Conservation (phyloP, 2,329 filamentous ascomycete genomes). For the Curvularia spicifera region DNA sequence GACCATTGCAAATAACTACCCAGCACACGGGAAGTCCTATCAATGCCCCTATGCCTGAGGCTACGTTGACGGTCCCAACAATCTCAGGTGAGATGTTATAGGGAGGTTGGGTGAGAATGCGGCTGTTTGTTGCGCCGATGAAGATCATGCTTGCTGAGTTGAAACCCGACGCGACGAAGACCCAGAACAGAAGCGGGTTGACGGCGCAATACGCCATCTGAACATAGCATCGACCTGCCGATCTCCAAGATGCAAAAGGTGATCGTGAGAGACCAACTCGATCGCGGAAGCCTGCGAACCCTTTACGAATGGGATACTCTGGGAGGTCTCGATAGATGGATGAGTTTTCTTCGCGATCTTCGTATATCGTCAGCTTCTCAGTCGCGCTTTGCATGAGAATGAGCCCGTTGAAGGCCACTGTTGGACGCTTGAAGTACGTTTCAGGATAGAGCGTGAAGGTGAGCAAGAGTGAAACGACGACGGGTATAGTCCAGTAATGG, state of each 20-base stretch:
- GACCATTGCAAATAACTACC: conserved; percentile 15
- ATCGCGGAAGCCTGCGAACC: conserved; percentile 17
- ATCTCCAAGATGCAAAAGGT: conserved; percentile 34
- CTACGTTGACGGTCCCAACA: conserved; percentile 30
- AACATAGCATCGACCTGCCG: conserved; percentile 32
- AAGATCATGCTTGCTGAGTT: conserved; percentile 42
- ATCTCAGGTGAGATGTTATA: conserved; percentile 29
- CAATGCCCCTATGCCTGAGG: conserved; percentile 28
- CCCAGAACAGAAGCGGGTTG: conserved; percentile 45
- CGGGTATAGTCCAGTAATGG: conserved; percentile 37
- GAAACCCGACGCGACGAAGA: conserved; percentile 32
- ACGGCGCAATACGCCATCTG: conserved; percentile 38
- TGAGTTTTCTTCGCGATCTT: conserved; percentile 40
- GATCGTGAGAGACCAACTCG: conserved; percentile 32
- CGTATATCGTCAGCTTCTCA: conserved; percentile 50
- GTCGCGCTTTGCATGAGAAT: conserved; percentile 49
- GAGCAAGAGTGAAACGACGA: conserved; percentile 33
- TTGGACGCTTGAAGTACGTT: conserved; percentile 52
- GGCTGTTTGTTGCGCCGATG: conserved; percentile 36
- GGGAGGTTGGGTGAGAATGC: conserved; percentile 27
- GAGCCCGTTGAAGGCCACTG: conserved; percentile 52
- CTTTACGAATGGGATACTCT: conserved; percentile 18
- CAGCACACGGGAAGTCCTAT: conserved; percentile 25
- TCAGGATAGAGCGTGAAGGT: conserved; percentile 47
- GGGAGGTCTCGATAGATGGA: conserved; percentile 37